Conservation (phyloP, 2,329 filamentous ascomycete genomes). For the Geoglossum cookeanum region DNA sequence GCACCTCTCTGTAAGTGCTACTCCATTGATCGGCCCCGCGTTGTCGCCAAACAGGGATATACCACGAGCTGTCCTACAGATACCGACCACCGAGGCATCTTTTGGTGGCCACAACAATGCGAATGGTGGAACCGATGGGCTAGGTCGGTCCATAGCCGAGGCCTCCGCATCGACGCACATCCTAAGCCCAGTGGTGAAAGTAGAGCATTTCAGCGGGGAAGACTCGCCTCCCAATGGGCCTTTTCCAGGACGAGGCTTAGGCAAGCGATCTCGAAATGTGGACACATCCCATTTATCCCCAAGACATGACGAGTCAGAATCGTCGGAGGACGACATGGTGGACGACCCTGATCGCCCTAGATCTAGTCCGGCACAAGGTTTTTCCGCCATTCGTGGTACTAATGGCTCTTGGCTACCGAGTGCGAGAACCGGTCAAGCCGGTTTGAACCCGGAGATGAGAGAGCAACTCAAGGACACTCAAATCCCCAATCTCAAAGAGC, state of each 20-base stretch:
- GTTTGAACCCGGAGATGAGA: slow-evolving; percentile 28
- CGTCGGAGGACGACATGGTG: slow-evolving; percentile 5
- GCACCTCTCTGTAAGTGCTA: not conserved
- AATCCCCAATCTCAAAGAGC: slow-evolving; percentile 30
- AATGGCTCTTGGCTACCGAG: slow-evolving; percentile 28
- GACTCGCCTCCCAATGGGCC: slow-evolving; percentile 23
- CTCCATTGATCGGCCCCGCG: not conserved
- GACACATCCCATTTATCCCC: slow-evolving; percentile 21
- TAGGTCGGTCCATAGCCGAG: slow-evolving; percentile 10
- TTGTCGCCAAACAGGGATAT: slow-evolving; percentile 1
- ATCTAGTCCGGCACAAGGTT: slow-evolving; percentile 6
- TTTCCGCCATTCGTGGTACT: slow-evolving; percentile 15
- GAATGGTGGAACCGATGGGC: slow-evolving; percentile 12
- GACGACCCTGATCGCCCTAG: slow-evolving; percentile 12
- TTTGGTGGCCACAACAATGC: slow-evolving; percentile 11
- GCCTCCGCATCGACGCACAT: slow-evolving; percentile 11
- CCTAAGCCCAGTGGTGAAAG: slow-evolving; percentile 25
- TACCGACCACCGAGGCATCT: slow-evolving; percentile 9
- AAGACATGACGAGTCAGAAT: slow-evolving; percentile 11
- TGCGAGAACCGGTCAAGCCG: slow-evolving; percentile 22
- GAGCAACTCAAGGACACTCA: slow-evolving; percentile 21
- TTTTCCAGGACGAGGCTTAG: slow-evolving; percentile 9
- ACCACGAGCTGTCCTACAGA: slow-evolving; percentile 7
- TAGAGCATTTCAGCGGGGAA: slow-evolving; percentile 23
- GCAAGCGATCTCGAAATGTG: slow-evolving; percentile 16